Conservation (phyloP, 2,329 filamentous ascomycete species). For the Escovopsis sp. region DNA sequence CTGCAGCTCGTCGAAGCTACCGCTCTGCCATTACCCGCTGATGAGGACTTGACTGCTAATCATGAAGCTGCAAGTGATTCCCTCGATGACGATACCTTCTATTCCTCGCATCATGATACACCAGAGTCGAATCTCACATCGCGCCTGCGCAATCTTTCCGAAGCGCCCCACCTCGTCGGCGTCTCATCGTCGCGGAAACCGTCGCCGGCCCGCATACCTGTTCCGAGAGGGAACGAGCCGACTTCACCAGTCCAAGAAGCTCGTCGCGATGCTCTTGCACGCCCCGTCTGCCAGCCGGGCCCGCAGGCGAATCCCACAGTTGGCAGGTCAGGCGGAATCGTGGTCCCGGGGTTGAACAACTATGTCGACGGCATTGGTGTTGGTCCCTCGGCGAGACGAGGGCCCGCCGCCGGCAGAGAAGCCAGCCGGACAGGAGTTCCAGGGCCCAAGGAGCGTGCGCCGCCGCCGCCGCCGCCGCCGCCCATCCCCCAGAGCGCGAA, state of each 20-base stretch:
- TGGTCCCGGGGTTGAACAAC: constrained; percentile 20
- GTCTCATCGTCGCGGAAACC: constrained; percentile 6
- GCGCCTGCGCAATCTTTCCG: constrained; percentile 31
- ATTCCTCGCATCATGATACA: constrained; percentile 86
- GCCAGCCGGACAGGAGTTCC: constrained; percentile 29
- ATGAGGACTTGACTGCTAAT: constrained; percentile 38
- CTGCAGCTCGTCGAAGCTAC: constrained; percentile 56
- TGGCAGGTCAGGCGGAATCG: constrained; percentile 6
- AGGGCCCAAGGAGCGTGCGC: constrained; percentile 16
- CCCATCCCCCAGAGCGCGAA: constrained; percentile 8
- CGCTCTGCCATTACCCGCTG: constrained; percentile 43
- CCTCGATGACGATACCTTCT: constrained; percentile 87
- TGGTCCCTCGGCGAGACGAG: constrained; percentile 5
- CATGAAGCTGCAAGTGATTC: constrained; percentile 58
- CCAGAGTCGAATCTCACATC: constrained; percentile 37
- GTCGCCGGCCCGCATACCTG: not conserved
- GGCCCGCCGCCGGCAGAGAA: constrained; percentile 21
- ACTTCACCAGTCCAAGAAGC: not conserved
- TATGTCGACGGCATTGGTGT: constrained; percentile 9
- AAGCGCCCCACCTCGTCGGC: constrained; percentile 14
- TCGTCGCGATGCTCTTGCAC: not conserved
- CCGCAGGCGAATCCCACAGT: constrained; percentile 3
- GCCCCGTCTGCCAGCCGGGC: constrained; percentile 3
- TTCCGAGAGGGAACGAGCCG: not conserved
- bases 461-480: constrained; percentile 8